phyloP scores from a whole-genome alignment of 1,284 basidiomycete species.

The Volvariella surrecta region DNA sequence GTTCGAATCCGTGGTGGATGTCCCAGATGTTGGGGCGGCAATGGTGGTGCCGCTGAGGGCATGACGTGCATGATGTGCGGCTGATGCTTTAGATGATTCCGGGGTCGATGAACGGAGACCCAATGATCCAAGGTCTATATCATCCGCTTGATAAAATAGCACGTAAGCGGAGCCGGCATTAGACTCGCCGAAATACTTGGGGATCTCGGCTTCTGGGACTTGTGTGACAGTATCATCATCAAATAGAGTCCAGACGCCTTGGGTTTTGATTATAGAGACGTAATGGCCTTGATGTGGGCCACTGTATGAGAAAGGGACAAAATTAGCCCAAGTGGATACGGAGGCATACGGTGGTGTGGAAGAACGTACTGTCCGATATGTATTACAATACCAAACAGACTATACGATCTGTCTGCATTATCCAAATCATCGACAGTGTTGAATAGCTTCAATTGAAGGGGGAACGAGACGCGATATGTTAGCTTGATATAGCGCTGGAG shows the following conservation, averaged over 20 bases:
- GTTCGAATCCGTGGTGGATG: neutral
- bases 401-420: slow-evolving; percentile 85
- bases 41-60: neutral
- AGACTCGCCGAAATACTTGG: slow-evolving; percentile 92
- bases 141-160: slow-evolving; percentile 92
- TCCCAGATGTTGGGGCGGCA: neutral
- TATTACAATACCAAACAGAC: slow-evolving; percentile 93
- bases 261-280: slow-evolving; percentile 87
- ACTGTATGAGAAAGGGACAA: slow-evolving; percentile 32
- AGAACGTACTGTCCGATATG: slow-evolving; percentile 89
- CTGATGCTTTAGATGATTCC: slow-evolving; percentile 6
- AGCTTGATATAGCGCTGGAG: slow-evolving; percentile 88
- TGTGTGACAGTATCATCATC: slow-evolving; percentile 91
- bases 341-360: slow-evolving; percentile 6
- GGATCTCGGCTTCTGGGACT: slow-evolving; percentile 85
- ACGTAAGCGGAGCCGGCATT: slow-evolving; percentile 90
- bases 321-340: slow-evolving; percentile 11
- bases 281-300: slow-evolving; percentile 98
- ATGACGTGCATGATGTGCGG: neutral
- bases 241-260: slow-evolving; percentile 85
- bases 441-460: slow-evolving; percentile 88
- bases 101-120: slow-evolving; percentile 42
- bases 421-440: slow-evolving; percentile 94
- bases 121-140: slow-evolving; percentile 66
- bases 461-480: slow-evolving; percentile 94